phyloP scores from a whole-genome alignment of 805 yeast genomes.

The Spathaspora hagerdaliae region DNA sequence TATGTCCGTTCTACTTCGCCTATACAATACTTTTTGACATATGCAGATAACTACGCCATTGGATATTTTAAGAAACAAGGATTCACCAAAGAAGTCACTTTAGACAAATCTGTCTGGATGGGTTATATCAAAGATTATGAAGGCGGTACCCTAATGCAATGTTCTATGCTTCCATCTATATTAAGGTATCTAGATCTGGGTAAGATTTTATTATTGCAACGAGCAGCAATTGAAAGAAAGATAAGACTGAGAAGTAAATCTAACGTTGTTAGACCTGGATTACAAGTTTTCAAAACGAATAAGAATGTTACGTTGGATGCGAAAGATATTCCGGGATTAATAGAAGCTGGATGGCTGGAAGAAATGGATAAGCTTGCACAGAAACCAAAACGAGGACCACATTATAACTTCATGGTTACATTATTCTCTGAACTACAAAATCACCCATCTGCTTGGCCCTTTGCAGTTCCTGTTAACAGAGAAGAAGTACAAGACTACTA shows the following conservation, averaged over 20 bases:
- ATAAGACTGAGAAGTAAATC: conserved; percentile 76
- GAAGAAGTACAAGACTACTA: conserved; percentile 96
- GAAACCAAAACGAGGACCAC: conserved; percentile 91
- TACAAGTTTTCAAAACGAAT: conserved; percentile 58
- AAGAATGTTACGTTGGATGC: conserved; percentile 61
- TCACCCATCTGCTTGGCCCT: conserved; percentile 98
- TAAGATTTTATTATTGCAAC: conserved; percentile 80
- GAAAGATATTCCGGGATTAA: conserved; percentile 76
- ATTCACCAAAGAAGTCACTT: conserved; percentile 88
- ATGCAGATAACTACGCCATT: conserved; percentile 98
- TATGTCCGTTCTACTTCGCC: conserved; percentile 87
- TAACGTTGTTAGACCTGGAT: conserved; percentile 78
- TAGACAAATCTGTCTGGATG: conserved; percentile 89
- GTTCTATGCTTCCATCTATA: conserved; percentile 84
- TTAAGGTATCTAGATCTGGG: conserved; percentile 81
- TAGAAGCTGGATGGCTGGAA: conserved; percentile 96
- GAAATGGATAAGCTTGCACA: conserved; percentile 98
- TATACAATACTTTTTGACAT: conserved; percentile 82
- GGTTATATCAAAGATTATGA: conserved; percentile 98
- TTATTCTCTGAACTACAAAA: conserved; percentile 83
- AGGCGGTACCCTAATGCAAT: conserved; percentile 98
- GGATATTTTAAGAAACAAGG: conserved; percentile 99
- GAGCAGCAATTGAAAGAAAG: conserved; percentile 85
- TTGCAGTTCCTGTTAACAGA: conserved; percentile 84
- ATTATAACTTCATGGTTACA: conserved; percentile 89